Evolutionary conservation across 23 red algal species (phyloP).

Genomic region (Gracilaria gracilis): DNA sequence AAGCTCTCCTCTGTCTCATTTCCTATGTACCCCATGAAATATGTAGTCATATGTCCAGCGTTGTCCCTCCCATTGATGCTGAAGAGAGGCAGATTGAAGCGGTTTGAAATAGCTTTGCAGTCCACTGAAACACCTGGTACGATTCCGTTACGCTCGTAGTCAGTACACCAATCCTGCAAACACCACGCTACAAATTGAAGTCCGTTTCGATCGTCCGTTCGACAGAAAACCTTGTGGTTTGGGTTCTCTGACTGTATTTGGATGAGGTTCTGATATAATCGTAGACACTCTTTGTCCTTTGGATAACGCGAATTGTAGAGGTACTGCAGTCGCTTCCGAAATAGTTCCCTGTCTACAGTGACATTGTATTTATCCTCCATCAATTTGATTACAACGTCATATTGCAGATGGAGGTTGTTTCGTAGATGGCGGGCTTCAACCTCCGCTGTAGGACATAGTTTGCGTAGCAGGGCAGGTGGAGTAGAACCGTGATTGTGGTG

Average conservation of each 20-base stretch:
- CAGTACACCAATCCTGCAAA: neutral
- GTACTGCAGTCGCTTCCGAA: neutral
- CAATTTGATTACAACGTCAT: neutral
- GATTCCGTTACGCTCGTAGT: constrained; percentile 8
- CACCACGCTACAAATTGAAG: neutral
- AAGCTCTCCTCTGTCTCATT: neutral
- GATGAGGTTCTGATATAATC: neutral
- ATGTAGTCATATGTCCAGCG: neutral
- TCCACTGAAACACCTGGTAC: neutral
- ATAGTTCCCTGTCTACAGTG: neutral
- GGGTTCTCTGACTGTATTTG: neutral
- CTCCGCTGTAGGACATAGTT: neutral
- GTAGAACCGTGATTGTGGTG: too few species aligned
- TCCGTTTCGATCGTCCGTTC: neutral
- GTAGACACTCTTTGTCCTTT: neutral
- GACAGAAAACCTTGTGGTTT: neutral
- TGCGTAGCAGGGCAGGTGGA: neutral
- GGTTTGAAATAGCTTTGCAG: neutral
- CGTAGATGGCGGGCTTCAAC: neutral
- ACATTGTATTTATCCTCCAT: neutral
- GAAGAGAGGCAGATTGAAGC: neutral
- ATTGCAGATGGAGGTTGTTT: neutral
- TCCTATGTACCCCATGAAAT: neutral
- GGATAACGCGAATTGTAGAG: neutral
- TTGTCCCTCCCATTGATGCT: neutral